Conservation (phyloP, 106 monocot genomes). For the Dendrobium huoshanense region DNA sequence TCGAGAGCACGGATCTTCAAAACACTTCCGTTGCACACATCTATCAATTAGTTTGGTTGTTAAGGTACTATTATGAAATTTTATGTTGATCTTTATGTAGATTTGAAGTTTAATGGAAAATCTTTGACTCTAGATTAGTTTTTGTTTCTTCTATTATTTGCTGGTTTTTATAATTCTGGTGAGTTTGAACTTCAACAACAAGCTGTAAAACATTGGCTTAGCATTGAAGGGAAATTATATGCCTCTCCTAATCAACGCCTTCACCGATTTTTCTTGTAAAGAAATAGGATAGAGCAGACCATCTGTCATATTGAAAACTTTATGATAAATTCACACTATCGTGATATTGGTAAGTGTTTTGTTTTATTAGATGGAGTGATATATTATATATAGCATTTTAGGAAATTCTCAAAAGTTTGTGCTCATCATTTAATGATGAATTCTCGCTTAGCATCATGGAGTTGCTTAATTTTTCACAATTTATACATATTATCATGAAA, state of each 20-base stretch:
- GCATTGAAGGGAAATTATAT: not conserved
- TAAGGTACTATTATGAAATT: not conserved
- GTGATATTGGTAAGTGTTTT: too few species aligned
- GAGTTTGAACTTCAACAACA: not conserved
- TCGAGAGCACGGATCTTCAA: not conserved
- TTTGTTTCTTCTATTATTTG: constrained; percentile 1
- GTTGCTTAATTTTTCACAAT: too few species aligned
- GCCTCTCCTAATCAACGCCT: not conserved
- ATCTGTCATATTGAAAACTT: not conserved
- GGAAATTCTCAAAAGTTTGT: too few species aligned
- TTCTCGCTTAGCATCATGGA: too few species aligned
- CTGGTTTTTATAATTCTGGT: not conserved
- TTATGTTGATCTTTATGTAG: not conserved
- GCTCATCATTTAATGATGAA: too few species aligned
- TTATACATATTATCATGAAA: too few species aligned
- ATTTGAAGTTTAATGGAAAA: not conserved
- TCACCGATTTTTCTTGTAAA: not conserved
- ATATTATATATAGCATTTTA: too few species aligned
- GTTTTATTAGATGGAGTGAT: too few species aligned
- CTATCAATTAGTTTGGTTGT: not conserved
- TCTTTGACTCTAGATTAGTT: not conserved
- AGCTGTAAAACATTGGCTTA: not conserved
- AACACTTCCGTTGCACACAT: not conserved
- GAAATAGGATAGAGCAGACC: not conserved
- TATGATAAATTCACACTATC: not conserved